A percentile compares a stretch with the other conserved stretches of the same genome.
These are phyloP conservation scores for Agrostemma githago DNA, from an alignment of 148 eudicot species.

Conservation along the genomic window DNA sequence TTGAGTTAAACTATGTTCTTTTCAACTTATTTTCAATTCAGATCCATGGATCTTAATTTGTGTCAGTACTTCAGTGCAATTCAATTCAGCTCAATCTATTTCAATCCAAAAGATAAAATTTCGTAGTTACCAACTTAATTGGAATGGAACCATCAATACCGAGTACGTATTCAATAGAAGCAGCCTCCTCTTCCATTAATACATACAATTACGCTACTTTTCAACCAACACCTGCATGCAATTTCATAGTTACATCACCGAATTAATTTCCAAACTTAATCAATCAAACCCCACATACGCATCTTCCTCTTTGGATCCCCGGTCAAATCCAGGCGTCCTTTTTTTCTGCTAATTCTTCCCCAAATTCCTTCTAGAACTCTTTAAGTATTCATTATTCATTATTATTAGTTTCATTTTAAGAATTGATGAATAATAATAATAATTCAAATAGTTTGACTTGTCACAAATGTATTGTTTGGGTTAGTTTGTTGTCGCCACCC, in stretches of 20 bases:
- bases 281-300: neutral
- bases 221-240: neutral
- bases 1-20: no score
- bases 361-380: conserved; percentile 16
- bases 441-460: conserved; percentile 19
- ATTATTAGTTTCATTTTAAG: neutral
- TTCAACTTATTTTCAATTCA: no score
- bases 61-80: no score
- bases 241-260: neutral
- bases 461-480: neutral
- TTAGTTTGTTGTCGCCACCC: conserved; percentile 44
- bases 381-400: neutral
- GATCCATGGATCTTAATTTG: no score
- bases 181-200: no score
- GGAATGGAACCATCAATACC: no score
- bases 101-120: no score
- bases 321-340: conserved; percentile 19
- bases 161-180: no score
- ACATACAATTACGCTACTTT: neutral
- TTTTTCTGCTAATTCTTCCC: neutral
- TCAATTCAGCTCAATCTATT: no score
- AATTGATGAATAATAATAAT: neutral
- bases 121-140: no score
- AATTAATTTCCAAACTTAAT: neutral
- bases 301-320: conserved; percentile 4